Percentiles rank a stretch among this genome's conserved stretches.
These are phyloP conservation scores for Kwoniella shandongensis DNA, from an alignment of 768 basidiomycete genomes.

Conservation along the genomic window DNA sequence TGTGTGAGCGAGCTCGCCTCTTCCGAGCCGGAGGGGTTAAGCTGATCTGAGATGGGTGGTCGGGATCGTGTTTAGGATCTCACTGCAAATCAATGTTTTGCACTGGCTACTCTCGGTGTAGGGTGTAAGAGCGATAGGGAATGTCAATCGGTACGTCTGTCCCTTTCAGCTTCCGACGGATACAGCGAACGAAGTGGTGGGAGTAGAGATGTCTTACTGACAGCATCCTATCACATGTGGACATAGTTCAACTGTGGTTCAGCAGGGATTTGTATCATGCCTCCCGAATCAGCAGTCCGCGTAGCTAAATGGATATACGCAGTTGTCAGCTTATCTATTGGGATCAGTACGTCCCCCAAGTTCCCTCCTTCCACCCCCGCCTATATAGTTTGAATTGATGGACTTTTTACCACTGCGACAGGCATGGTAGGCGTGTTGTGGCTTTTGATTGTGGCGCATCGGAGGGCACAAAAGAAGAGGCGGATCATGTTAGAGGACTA, in stretches of 20 bases:
- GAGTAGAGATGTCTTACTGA: neutral
- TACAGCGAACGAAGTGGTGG: neutral
- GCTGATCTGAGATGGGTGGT: neutral
- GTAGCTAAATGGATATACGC: constrained; percentile 28
- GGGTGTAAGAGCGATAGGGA: constrained; percentile 26
- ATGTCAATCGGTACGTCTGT: constrained; percentile 32
- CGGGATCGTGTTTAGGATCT: constrained; percentile 17
- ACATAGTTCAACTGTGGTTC: constrained; percentile 22
- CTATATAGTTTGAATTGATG: too few relatives aligned
- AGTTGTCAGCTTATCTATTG: constrained; percentile 13
- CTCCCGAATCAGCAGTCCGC: constrained; percentile 19
- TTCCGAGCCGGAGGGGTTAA: neutral
- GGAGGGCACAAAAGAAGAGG: constrained; percentile 3
- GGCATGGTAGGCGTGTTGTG: constrained; percentile 23
- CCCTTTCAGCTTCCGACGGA: neutral
- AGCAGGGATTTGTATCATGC: constrained; percentile 3
- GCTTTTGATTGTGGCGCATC: constrained; percentile 25
- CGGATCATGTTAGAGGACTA: constrained; percentile 30
- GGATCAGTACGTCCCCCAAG: constrained; percentile 11
- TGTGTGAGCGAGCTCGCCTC: constrained; percentile 23
- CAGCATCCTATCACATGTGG: neutral
- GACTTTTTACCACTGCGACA: constrained; percentile 4
- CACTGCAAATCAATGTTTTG: constrained; percentile 15
- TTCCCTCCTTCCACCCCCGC: too few relatives aligned
- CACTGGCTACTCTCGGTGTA: constrained; percentile 8